Evolutionary conservation across 148 eudicot species (phyloP).

Genomic region (Suaeda aralocaspica): DNA sequence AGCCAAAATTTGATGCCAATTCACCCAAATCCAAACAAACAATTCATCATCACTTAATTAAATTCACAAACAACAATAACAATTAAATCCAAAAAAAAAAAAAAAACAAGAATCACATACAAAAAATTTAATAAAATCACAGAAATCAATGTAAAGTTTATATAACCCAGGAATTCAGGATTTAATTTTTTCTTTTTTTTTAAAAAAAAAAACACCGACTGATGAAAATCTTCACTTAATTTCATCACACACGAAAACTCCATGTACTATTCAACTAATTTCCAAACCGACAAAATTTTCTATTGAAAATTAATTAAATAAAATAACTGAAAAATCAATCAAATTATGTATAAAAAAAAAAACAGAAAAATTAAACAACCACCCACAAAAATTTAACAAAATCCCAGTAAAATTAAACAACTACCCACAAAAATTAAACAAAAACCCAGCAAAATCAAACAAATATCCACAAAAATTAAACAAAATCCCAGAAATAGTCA

Average conservation of each 20-base stretch:
- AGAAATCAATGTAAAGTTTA: background rate
- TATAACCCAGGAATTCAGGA: constrained; percentile 19
- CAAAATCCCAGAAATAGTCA: too few relatives aligned
- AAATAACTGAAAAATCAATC: background rate
- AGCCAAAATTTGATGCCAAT: background rate
- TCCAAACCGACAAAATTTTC: constrained; percentile 27
- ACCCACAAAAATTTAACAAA: background rate
- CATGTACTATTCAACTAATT: constrained; percentile 10
- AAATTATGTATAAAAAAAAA: background rate
- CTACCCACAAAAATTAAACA: background rate
- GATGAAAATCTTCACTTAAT: constrained; percentile 8
- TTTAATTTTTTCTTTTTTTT: too few relatives aligned
- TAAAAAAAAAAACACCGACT: constrained; percentile 29
- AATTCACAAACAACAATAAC: background rate
- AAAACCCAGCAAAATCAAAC: background rate
- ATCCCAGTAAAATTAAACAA: background rate
- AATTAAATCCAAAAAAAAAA: too few relatives aligned
- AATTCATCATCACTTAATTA: background rate
- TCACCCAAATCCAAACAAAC: background rate
- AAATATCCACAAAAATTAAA: background rate
- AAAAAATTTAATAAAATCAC: background rate
- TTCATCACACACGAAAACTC: background rate
- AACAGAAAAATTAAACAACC: background rate
- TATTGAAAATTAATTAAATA: too few relatives aligned
- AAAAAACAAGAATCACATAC: too few relatives aligned